Percentiles rank a stretch among this genome's conserved stretches.
Evolutionary conservation across 306 rosid genomes (phyloP).

Genomic region (Cucumis melo): DNA sequence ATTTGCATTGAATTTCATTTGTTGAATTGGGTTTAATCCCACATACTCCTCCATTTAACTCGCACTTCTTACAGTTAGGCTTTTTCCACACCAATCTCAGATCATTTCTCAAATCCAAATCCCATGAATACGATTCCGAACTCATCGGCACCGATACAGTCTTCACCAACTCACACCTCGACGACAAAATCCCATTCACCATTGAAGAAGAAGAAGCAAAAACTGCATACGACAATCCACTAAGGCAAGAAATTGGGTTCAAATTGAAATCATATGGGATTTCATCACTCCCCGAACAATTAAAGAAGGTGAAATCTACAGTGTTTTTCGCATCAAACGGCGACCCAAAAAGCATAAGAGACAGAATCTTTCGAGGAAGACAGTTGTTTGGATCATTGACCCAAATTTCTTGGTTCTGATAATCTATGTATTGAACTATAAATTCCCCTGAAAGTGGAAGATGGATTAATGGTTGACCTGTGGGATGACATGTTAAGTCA

Average conservation of each 20-base stretch:
- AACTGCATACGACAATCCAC: constrained; percentile 20
- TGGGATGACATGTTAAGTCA: constrained; percentile 21
- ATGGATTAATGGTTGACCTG: constrained; percentile 30
- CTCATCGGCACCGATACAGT: constrained; percentile 32
- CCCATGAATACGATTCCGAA: constrained; percentile 25
- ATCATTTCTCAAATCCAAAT: constrained; percentile 25
- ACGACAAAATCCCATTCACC: constrained; percentile 11
- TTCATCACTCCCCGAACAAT: constrained; percentile 36
- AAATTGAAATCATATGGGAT: constrained; percentile 6
- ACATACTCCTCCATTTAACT: constrained; percentile 41
- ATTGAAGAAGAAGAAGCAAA: constrained; percentile 39
- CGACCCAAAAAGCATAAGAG: constrained; percentile 35
- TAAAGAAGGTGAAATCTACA: constrained; percentile 41
- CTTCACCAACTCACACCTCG: constrained; percentile 17
- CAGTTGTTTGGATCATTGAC: constrained; percentile 58
- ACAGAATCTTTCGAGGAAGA: constrained; percentile 40
- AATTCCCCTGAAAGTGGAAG: constrained; percentile 35
- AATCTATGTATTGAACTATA: constrained; percentile 38
- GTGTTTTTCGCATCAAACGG: constrained; percentile 27
- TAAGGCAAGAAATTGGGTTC: constrained; percentile 42
- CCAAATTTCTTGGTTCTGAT: constrained; percentile 40
- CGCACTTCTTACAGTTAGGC: constrained; percentile 55
- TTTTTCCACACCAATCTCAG: constrained; percentile 41
- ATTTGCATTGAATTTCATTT: constrained; percentile 27
- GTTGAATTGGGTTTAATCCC: constrained; percentile 23